Percentiles rank a stretch among this genome's conserved stretches.
phyloP scores from a whole-genome alignment of 2,329 filamentous ascomycete genomes.

The Claviceps africana region DNA sequence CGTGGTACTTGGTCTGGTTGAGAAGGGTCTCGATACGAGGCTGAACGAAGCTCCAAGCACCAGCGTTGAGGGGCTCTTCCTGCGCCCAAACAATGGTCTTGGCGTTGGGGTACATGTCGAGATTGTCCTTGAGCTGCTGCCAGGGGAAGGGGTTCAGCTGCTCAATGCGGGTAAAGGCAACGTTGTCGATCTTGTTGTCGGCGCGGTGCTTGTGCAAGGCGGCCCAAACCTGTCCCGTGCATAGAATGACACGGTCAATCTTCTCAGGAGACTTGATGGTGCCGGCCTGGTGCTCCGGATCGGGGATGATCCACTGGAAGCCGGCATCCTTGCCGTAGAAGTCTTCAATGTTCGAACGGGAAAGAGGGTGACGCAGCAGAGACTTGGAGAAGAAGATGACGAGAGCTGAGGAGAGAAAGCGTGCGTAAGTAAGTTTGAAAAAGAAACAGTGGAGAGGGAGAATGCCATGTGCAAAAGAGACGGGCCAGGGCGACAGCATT shows the following conservation, averaged over 20 bases:
- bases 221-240: slow-evolving; percentile 86
- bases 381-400: slow-evolving; percentile 98
- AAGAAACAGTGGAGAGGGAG: neutral
- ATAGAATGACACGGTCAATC: slow-evolving; percentile 89
- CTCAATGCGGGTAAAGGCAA: slow-evolving; percentile 89
- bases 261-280: slow-evolving; percentile 66
- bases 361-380: slow-evolving; percentile 82
- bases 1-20: slow-evolving; percentile 83
- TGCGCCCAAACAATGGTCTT: slow-evolving; percentile 96
- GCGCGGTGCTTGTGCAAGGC: slow-evolving; percentile 83
- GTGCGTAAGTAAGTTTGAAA: neutral
- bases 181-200: slow-evolving; percentile 73
- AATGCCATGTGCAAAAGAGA: neutral
- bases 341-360: slow-evolving; percentile 78
- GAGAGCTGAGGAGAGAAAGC: slow-evolving; percentile 43
- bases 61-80: slow-evolving; percentile 94
- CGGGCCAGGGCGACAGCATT: neutral
- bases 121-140: slow-evolving; percentile 90
- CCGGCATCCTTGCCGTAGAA: slow-evolving; percentile 73
- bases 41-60: slow-evolving; percentile 94
- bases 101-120: slow-evolving; percentile 93
- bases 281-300: slow-evolving; percentile 66
- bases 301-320: slow-evolving; percentile 93
- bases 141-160: slow-evolving; percentile 98
- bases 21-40: slow-evolving; percentile 92